phyloP scores from a whole-genome alignment of 345 rosid genomes.

The Rhodomyrtus tomentosa region DNA sequence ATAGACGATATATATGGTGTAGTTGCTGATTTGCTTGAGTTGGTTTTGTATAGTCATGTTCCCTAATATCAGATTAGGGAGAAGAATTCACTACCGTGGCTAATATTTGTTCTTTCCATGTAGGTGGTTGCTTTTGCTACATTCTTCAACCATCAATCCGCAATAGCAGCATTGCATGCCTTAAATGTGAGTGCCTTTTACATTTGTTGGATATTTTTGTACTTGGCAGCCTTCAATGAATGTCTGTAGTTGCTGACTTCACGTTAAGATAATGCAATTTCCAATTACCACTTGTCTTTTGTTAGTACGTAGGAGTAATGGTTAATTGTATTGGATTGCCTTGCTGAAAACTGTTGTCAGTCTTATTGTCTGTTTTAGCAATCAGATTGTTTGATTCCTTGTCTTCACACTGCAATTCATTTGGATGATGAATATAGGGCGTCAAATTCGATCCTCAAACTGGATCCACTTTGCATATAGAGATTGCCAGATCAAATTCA shows the following conservation, averaged over 20 bases:
- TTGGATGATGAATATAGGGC: constrained; percentile 33
- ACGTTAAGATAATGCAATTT: background rate
- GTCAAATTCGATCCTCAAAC: constrained; percentile 79
- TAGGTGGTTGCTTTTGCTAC: constrained; percentile 95
- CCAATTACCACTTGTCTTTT: background rate
- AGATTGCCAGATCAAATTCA: constrained; percentile 81
- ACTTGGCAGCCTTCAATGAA: background rate
- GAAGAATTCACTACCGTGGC: background rate
- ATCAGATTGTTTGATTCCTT: background rate
- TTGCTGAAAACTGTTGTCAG: background rate
- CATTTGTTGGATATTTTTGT: background rate
- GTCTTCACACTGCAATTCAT: background rate
- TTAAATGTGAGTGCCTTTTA: constrained; percentile 44
- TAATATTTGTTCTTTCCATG: background rate
- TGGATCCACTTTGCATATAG: constrained; percentile 66
- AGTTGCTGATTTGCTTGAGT: background rate
- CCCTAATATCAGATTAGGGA: background rate
- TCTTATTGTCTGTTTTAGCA: background rate
- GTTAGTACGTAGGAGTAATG: background rate
- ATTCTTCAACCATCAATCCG: constrained; percentile 59
- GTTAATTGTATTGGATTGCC: background rate
- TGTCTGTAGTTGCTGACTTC: background rate
- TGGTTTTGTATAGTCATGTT: background rate
- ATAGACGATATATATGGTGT: background rate
- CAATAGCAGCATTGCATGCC: constrained; percentile 56